Conservation (phyloP, 441 rosid species). For the Erodium chrysanthum region DNA sequence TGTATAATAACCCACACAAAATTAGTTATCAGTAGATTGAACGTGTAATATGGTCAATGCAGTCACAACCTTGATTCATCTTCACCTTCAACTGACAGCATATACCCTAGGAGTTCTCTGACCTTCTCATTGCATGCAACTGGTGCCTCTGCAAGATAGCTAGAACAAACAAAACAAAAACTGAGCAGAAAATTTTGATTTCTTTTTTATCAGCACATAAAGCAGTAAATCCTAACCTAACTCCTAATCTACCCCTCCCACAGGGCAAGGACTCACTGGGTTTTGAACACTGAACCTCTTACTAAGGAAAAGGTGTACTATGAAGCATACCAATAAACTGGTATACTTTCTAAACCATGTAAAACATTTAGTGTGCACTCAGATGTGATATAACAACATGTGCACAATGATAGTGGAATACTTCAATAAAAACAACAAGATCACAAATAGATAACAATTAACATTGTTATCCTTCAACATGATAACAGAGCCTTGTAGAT, state of each 20-base stretch:
- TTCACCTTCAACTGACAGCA: slow-evolving; percentile 77
- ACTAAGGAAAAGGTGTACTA: too few relatives aligned
- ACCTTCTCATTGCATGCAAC: slow-evolving; percentile 66
- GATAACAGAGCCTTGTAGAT: neutral
- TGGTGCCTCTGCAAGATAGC: slow-evolving; percentile 88
- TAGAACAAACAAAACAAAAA: slow-evolving; percentile 23
- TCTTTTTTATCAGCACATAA: too few relatives aligned
- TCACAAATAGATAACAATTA: neutral
- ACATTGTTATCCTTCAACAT: neutral
- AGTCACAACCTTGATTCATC: slow-evolving; percentile 65
- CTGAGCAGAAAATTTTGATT: neutral
- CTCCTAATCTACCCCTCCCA: too few relatives aligned
- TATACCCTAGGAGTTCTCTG: slow-evolving; percentile 51
- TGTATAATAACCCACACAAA: neutral
- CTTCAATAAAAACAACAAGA: neutral
- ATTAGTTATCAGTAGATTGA: neutral
- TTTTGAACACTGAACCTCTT: too few relatives aligned
- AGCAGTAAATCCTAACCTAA: too few relatives aligned
- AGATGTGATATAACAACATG: neutral
- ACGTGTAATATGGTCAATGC: neutral
- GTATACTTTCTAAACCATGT: neutral
- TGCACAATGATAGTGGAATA: neutral
- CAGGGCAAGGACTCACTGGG: too few relatives aligned
- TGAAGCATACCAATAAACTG: neutral
- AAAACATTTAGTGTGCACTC: neutral